These are phyloP conservation scores for Rhynchosporium graminicola DNA, from an alignment of 2,329 filamentous ascomycete species.

Conservation along the genomic window DNA sequence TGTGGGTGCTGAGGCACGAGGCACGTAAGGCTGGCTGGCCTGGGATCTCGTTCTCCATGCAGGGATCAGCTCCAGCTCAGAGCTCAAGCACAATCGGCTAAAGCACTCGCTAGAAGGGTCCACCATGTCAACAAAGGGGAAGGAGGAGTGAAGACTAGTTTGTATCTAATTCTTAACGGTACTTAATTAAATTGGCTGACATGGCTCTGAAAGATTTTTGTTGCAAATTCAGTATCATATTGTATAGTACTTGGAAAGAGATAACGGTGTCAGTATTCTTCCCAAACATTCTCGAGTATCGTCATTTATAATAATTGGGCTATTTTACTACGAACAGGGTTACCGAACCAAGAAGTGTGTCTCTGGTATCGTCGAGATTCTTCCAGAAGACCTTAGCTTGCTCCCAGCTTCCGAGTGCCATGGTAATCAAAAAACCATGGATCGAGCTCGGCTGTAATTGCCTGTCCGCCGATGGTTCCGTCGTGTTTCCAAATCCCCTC, in stretches of 20 bases:
- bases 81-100: not conserved
- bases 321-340: no score
- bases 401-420: conserved; percentile 20
- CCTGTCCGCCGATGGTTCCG: conserved; percentile 17
- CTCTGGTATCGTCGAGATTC: conserved; percentile 22
- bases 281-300: no score
- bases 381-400: conserved; percentile 23
- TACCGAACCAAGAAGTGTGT: conserved; percentile 16
- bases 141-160: not conserved
- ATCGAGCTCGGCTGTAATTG: conserved; percentile 22
- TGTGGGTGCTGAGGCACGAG: not conserved
- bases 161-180: not conserved
- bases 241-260: no score
- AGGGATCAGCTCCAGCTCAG: conserved; percentile 5
- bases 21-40: conserved; percentile 1
- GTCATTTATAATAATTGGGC: no score
- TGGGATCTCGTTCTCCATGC: not conserved
- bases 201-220: no score
- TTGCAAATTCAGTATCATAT: no score
- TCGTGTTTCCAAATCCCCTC: conserved; percentile 24
- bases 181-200: no score
- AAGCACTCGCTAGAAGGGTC: conserved; percentile 2
- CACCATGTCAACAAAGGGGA: not conserved
- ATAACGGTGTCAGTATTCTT: no score
- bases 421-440: conserved; percentile 27